phyloP scores from a whole-genome alignment of 108 stramenopile genomes.

The Cylindrotheca fusiformis region DNA sequence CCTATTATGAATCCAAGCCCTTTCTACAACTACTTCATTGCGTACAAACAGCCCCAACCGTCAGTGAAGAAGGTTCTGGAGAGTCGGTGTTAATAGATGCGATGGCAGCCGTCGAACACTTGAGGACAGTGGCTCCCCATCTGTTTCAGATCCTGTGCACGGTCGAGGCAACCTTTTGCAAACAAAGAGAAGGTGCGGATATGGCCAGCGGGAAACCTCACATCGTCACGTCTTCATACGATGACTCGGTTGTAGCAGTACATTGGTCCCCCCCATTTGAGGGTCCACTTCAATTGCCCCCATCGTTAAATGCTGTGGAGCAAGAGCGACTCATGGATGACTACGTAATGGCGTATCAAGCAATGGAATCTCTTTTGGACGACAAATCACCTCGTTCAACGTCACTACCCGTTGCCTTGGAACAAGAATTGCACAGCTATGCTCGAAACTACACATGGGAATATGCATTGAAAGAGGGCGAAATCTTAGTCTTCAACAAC shows the following conservation, averaged over 20 bases:
- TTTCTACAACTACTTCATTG: slow-evolving; percentile 78
- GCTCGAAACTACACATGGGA: slow-evolving; percentile 69
- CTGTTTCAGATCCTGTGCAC: slow-evolving; percentile 53
- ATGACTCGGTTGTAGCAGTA: slow-evolving; percentile 54
- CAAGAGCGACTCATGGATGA: slow-evolving; percentile 23
- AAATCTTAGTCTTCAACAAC: slow-evolving; percentile 79
- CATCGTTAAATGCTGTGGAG: slow-evolving; percentile 22
- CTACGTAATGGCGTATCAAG: slow-evolving; percentile 66
- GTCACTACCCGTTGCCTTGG: slow-evolving; percentile 9
- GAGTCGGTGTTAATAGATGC: slow-evolving; percentile 74
- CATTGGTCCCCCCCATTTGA: slow-evolving; percentile 85
- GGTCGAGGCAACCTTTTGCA: slow-evolving; percentile 68
- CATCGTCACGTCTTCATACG: slow-evolving; percentile 41
- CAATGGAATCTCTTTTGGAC: slow-evolving; percentile 55
- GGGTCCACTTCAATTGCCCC: slow-evolving; percentile 53
- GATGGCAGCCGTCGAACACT: slow-evolving; percentile 70
- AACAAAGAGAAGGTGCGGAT: slow-evolving; percentile 70
- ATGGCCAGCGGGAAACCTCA: slow-evolving; percentile 72
- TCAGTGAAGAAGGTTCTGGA: slow-evolving; percentile 39
- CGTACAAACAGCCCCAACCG: slow-evolving; percentile 17
- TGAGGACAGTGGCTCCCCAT: slow-evolving; percentile 54
- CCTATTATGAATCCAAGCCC: slow-evolving; percentile 79
- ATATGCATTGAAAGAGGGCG: slow-evolving; percentile 41
- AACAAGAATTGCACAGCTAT: slow-evolving; percentile 35
- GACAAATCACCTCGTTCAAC: neutral